Percentiles rank a stretch among this genome's conserved stretches.
Conservation (phyloP, 495 filamentous ascomycete genomes). For the Cercophora scortea region DNA sequence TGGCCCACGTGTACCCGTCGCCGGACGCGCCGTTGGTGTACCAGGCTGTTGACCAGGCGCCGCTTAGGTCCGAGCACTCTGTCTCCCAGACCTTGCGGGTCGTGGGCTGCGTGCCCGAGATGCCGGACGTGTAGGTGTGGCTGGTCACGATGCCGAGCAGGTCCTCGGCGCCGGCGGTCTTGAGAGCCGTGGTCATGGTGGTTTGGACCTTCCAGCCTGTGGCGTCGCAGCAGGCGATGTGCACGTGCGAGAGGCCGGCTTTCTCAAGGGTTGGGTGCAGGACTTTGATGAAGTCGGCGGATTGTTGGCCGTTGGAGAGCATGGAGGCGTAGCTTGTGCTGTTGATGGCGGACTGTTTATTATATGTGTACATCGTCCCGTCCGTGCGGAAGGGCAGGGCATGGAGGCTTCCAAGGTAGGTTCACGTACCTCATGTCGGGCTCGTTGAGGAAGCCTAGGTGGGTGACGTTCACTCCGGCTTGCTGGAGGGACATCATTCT, state of each 20-base stretch:
- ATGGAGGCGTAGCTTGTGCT: conserved; percentile 38
- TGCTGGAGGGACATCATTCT: background rate
- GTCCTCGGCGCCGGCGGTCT: conserved; percentile 30
- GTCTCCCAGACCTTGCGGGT: conserved; percentile 40
- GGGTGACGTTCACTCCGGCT: conserved; percentile 38
- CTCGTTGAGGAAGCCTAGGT: conserved; percentile 52
- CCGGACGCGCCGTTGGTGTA: conserved; percentile 34
- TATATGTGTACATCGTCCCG: too few relatives aligned
- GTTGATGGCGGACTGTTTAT: background rate
- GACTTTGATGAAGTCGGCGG: conserved; percentile 40
- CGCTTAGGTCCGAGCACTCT: conserved; percentile 27
- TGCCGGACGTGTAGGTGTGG: conserved; percentile 39
- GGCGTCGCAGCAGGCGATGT: conserved; percentile 45
- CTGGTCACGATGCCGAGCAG: conserved; percentile 37
- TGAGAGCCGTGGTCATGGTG: conserved; percentile 32
- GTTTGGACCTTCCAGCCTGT: conserved; percentile 38
- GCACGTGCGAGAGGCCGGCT: conserved; percentile 24
- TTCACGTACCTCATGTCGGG: conserved; percentile 35
- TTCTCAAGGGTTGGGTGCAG: conserved; percentile 32
- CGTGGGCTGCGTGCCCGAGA: conserved; percentile 31
- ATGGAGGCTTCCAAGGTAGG: background rate
- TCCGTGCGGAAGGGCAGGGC: too few relatives aligned
- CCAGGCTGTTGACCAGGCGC: conserved; percentile 32
- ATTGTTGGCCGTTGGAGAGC: conserved; percentile 37
- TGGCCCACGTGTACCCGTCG: conserved; percentile 51